phyloP scores from a whole-genome alignment of 2,329 filamentous ascomycete species.

The Fusarium torulosum region DNA sequence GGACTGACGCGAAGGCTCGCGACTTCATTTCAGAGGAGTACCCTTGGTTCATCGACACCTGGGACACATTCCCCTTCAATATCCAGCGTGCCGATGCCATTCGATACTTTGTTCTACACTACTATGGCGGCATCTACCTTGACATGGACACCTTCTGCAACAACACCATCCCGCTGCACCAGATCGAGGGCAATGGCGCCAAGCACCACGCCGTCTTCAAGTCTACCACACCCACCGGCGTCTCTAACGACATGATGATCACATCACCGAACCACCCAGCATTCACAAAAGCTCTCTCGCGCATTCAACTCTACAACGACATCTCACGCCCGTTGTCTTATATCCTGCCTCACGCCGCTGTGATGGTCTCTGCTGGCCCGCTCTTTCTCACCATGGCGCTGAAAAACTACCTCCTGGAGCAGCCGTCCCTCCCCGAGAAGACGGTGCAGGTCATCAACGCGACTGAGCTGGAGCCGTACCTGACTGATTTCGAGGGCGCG shows the following conservation, averaged over 20 bases:
- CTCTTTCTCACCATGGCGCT: slow-evolving; percentile 81
- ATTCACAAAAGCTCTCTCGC: slow-evolving; percentile 76
- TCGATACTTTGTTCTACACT: slow-evolving; percentile 78
- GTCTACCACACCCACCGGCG: slow-evolving; percentile 77
- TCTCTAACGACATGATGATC: slow-evolving; percentile 86
- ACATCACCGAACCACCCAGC: slow-evolving; percentile 79
- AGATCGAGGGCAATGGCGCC: slow-evolving; percentile 44
- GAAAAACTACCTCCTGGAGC: slow-evolving; percentile 75
- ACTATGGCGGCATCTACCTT: slow-evolving; percentile 81
- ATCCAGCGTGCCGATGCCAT: slow-evolving; percentile 81
- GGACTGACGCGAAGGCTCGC: slow-evolving; percentile 76
- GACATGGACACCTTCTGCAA: slow-evolving; percentile 60
- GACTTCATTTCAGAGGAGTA: slow-evolving; percentile 78
- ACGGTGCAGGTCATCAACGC: slow-evolving; percentile 49
- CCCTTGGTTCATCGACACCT: slow-evolving; percentile 78
- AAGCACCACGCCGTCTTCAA: slow-evolving; percentile 50
- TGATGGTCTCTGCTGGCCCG: slow-evolving; percentile 84
- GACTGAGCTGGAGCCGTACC: slow-evolving; percentile 47
- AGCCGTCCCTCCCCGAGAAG: slow-evolving; percentile 51
- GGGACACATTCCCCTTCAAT: slow-evolving; percentile 75
- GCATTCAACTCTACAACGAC: slow-evolving; percentile 72
- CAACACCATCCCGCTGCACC: slow-evolving; percentile 46
- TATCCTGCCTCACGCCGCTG: slow-evolving; percentile 76
- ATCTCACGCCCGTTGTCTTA: slow-evolving; percentile 69
- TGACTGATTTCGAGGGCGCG: slow-evolving; percentile 55